These are phyloP conservation scores for Clavispora carvajalis DNA, from an alignment of 805 yeast species.

Conservation along the genomic window DNA sequence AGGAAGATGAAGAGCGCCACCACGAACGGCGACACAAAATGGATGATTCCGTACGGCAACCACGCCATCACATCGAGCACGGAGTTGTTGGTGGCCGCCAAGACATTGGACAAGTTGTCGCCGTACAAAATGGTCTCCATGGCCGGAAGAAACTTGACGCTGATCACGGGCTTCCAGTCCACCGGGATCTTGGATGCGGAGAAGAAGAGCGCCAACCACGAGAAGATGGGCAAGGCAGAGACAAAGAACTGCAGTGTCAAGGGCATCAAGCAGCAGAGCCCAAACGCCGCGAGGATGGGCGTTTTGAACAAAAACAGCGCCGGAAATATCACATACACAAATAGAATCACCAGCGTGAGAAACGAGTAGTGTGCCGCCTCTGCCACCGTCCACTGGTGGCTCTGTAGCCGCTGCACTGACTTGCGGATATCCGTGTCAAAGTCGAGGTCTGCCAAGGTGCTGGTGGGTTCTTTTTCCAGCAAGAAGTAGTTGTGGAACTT, in stretches of 20 bases:
- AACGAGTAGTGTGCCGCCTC: slow-evolving; percentile 54
- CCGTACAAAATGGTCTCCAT: slow-evolving; percentile 90
- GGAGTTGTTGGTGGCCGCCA: slow-evolving; percentile 66
- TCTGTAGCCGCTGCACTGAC: slow-evolving; percentile 37
- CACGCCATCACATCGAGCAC: slow-evolving; percentile 82
- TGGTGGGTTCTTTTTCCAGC: slow-evolving; percentile 46
- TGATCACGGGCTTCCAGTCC: slow-evolving; percentile 77
- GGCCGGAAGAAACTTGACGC: slow-evolving; percentile 84
- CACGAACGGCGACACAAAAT: slow-evolving; percentile 86
- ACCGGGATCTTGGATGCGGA: slow-evolving; percentile 70
- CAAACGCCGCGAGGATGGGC: slow-evolving; percentile 37
- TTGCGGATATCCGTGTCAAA: slow-evolving; percentile 43
- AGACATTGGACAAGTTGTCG: slow-evolving; percentile 77
- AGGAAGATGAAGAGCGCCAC: slow-evolving; percentile 73
- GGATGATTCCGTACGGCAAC: slow-evolving; percentile 91
- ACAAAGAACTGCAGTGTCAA: slow-evolving; percentile 78
- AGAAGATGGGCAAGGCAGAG: slow-evolving; percentile 73
- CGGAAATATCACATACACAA: slow-evolving; percentile 57
- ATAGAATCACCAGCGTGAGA: slow-evolving; percentile 46
- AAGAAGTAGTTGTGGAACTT: slow-evolving; percentile 49
- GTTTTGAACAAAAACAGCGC: slow-evolving; percentile 41
- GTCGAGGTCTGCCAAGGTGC: slow-evolving; percentile 46
- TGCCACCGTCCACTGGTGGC: slow-evolving; percentile 35
- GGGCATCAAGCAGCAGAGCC: slow-evolving; percentile 57
- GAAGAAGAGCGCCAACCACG: slow-evolving; percentile 84